phyloP scores from a whole-genome alignment of 179 eudicot species.

The Dionaea muscipula region DNA sequence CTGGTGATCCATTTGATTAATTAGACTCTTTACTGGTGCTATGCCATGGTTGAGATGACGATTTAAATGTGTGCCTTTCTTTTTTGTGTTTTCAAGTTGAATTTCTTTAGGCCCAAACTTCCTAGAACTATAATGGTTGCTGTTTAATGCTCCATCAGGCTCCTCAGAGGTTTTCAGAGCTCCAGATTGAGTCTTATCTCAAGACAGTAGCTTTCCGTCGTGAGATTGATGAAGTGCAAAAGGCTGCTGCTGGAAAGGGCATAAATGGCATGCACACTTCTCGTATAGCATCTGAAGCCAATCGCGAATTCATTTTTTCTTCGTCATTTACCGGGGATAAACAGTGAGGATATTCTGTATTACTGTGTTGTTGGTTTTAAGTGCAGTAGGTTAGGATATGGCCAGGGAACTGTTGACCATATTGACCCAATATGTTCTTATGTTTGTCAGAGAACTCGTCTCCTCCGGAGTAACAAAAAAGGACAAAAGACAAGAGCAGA shows the following conservation, averaged over 20 bases:
- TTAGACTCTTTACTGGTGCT: neutral
- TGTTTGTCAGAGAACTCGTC: conserved; percentile 40
- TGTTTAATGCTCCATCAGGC: conserved; percentile 37
- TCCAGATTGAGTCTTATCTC: conserved; percentile 89
- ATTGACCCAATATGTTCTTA: neutral
- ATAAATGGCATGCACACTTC: conserved; percentile 89
- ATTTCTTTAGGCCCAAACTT: no score
- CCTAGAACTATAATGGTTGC: neutral
- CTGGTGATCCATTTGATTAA: neutral
- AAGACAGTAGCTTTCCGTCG: conserved; percentile 98
- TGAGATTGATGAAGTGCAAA: conserved; percentile 88
- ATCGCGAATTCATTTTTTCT: conserved; percentile 80
- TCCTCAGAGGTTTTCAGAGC: conserved; percentile 80
- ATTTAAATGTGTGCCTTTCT: no score
- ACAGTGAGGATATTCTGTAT: conserved; percentile 36
- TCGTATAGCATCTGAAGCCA: conserved; percentile 92
- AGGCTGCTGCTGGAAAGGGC: conserved; percentile 73
- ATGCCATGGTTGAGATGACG: neutral
- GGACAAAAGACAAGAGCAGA: conserved; percentile 22
- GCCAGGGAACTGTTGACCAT: neutral
- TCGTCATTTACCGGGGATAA: conserved; percentile 88
- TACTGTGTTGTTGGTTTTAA: neutral
- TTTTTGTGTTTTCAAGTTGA: no score
- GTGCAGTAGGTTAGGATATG: neutral
- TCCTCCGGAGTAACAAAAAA: conserved; percentile 43